These are phyloP conservation scores for Golubevia sp. DNA, from an alignment of 1,284 basidiomycete genomes.

Conservation along the genomic window DNA sequence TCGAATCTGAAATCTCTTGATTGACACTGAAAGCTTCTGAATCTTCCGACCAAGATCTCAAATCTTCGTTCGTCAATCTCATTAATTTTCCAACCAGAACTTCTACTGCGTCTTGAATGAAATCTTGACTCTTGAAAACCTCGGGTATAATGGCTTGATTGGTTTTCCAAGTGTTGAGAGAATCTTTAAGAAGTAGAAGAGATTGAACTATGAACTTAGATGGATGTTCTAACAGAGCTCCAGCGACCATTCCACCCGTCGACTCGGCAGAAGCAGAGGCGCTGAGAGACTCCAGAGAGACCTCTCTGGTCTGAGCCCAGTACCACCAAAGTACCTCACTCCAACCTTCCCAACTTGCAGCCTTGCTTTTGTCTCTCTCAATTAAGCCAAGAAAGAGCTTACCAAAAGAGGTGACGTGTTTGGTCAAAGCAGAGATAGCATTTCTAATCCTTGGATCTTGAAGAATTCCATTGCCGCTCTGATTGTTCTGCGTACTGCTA, in stretches of 20 bases:
- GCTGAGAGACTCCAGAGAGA: not conserved
- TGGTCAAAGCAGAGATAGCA: conserved; percentile 33
- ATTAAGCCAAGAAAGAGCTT: conserved; percentile 54
- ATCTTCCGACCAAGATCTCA: conserved; percentile 44
- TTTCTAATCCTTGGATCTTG: not conserved
- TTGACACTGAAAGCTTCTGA: conserved; percentile 48
- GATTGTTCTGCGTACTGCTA: not conserved
- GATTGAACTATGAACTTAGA: conserved; percentile 50
- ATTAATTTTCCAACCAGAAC: conserved; percentile 41
- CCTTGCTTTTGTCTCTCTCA: conserved; percentile 42
- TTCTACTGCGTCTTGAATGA: conserved; percentile 39
- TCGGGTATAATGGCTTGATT: conserved; percentile 16
- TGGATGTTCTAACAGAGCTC: conserved; percentile 36
- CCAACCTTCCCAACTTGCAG: conserved; percentile 52
- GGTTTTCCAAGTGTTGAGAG: conserved; percentile 45
- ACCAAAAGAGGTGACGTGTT: conserved; percentile 47
- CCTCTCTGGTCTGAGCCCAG: conserved; percentile 26
- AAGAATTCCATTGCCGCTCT: conserved; percentile 4
- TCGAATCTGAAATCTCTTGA: conserved; percentile 25
- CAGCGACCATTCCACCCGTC: not conserved
- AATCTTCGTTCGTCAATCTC: conserved; percentile 40
- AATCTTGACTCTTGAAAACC: conserved; percentile 31
- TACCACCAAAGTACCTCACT: conserved; percentile 53
- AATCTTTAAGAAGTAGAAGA: conserved; percentile 39
- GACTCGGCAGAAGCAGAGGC: not conserved